Base-by-base conservation (phyloP, 1,284 basidiomycete species). In the Xerocomus minutiporus region DNA sequence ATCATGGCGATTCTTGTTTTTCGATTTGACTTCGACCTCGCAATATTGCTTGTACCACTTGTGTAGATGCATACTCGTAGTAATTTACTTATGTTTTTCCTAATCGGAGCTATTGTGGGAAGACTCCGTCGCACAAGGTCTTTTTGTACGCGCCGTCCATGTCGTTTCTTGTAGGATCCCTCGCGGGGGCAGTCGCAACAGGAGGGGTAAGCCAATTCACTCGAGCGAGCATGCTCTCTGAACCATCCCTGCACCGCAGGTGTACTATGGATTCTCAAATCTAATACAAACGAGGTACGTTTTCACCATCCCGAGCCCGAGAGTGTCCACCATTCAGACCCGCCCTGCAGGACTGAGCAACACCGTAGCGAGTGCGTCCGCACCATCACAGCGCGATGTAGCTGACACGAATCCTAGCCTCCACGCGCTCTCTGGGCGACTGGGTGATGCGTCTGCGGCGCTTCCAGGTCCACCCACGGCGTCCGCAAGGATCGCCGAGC, bases 181-280 rank as follows among this genome's bases (percentile, higher is more conserved):
- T 82, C 23, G 80, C 82, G 38, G 81, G 81, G 25, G 81, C 80
- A 29, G 69, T 83, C 46, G 73, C 77, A 41, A 81, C 80, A 39
- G 80, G 81, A 51, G 81, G 80, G 53, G 81, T 77, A 62, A 58
- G 77, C 63, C 48, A 7, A 44, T 11, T 9, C 47, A 20, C 38
- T 29, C 23, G 23, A 13, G 12, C 23, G 26, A 12, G 13, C 17
- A 23, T 2, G 17, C 11, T 23, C 3, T 7, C 17, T 29, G 25
- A 26, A 34, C 43, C 34, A 26, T 36, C 28, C 5, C 41, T 8
- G 23, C 12, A 23, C 25, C 48, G 1, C 59, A 83, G 81, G 71
- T 82, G 4, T 83, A 83, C 65, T 83, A 82, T 62, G 81, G 81
- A 20, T 82, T 83, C 60, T 83, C 81, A 5, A 79, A 74, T 59